These are phyloP conservation scores for Mucor saturninus DNA, from an alignment of 371 early-diverging fungal species.

Conservation along the genomic window DNA sequence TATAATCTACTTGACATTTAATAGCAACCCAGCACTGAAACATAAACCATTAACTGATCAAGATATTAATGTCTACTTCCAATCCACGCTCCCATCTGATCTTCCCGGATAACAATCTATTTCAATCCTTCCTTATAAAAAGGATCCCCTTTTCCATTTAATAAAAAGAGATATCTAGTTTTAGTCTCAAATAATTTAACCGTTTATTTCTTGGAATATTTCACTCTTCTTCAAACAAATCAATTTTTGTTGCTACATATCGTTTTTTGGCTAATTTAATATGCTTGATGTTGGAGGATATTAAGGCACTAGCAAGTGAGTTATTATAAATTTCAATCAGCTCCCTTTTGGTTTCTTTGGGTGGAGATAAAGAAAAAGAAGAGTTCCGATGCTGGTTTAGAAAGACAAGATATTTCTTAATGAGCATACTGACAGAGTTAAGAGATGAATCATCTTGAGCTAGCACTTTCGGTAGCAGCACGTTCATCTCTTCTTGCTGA, in stretches of 20 bases:
- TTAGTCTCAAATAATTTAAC: too few species aligned
- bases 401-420: constrained; percentile 25
- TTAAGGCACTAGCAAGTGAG: constrained; percentile 22
- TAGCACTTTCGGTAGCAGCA: constrained; percentile 21
- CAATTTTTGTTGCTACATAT: constrained; percentile 8
- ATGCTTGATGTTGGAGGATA: constrained; percentile 22
- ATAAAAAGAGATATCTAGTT: too few species aligned
- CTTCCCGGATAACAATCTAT: too few species aligned
- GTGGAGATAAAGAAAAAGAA: constrained; percentile 26
- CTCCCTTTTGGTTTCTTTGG: constrained; percentile 21
- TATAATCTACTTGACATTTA: too few species aligned
- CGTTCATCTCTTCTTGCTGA: constrained; percentile 14
- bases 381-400: constrained; percentile 21
- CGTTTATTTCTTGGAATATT: too few species aligned
- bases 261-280: constrained; percentile 21
- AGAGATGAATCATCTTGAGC: constrained; percentile 17
- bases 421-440: constrained; percentile 10
- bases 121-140: too few species aligned
- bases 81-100: too few species aligned
- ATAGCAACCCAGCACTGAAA: too few species aligned
- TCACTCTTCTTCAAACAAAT: constrained; percentile 5
- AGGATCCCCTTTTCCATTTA: too few species aligned
- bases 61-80: too few species aligned
- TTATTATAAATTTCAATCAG: constrained; percentile 20
- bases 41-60: too few species aligned